Evolutionary conservation across 257 asterid species (phyloP), one percentile per base, ranked within the genome.

Genomic region (Knoxia roxburghii): DNA sequence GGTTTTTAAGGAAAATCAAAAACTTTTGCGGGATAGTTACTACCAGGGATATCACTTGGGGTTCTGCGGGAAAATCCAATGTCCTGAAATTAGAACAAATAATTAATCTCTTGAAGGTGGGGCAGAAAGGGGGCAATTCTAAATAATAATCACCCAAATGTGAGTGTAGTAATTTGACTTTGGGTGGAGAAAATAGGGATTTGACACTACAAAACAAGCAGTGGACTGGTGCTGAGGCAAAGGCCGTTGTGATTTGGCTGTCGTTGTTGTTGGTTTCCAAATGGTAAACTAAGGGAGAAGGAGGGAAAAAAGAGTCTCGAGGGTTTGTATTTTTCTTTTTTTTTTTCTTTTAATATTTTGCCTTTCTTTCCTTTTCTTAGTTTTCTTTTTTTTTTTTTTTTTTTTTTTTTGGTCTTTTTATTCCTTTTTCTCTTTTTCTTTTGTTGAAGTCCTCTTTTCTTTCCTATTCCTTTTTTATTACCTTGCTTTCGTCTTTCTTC

Each of bases 301-400:
- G 77, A 59, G 72, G 77, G 77, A 72, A 72, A 72, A 72, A 35
- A 35, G 26, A 23, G 30, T n/a, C 32, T 32, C 72, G 39, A 73
- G 72, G 77, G 72, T 73, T 72, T 66, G 72, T 72, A 71, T 5
- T 57, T 26, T 41, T 68, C 51, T 58, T 46, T 57, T 24, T n/a
- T 15, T 30, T 17, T 17, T 2, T 59, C 59, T 58, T 7, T 43
- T 32, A n/a, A n/a, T 72, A 71, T 5, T 57, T 26, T 41, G 57
- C 51, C 54, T 46, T 57, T 24, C 13, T 15, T 30, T 17, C n/a
- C n/a, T n/a, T 17, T 2, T 59, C 59, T 58, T 7, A 30, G 21
- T 37, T 37, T 37, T 9, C 41, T 3, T 9, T 37, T 37, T 37
- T 37, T 9, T 9, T 37, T 37, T 9, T 37, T 37, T 37, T 37